Evolutionary conservation across 805 yeast genomes (phyloP), one percentile per base, ranked within the genome.

Genomic region (Teunomyces gatunensis): DNA sequence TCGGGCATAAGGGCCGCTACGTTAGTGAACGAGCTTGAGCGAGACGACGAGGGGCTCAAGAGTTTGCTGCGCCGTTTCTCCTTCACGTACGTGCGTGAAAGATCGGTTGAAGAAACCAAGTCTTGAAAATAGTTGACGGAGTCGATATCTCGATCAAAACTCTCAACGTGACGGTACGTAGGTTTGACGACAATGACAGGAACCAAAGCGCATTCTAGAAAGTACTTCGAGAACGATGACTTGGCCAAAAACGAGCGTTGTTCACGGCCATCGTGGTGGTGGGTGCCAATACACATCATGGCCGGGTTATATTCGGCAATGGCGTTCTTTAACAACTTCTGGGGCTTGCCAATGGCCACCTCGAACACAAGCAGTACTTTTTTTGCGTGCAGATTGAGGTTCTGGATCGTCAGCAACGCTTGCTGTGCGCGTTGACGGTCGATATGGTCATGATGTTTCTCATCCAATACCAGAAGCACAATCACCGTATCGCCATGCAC

Each of bases 241-340:
- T 67, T 69, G 21, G 67, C 54, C 39, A 71, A 58, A 34, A 72
- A 57, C 11, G 63, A 54, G 49, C 57, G 52, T 33, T 58, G 60
- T 44, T 49, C 37, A 13, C 37, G 32, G n/a, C 44, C 43, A n/a
- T 44, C 41, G 39, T 30, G 42, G 42, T 67, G 69, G 48, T 68
- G 73, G 7, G 74, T 68, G 2, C 78, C 78, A 20, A 73, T 69
- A 28, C 68, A 57, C 77, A 73, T 70, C 75, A 73, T 71, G n/a
- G 68, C 67, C 2, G 78, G 78, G 42, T 61, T 57, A 52, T 68
- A 73, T 52, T 72, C 77, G 21, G 63, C 65, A 18, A 73, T 69
- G 6, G 78, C 77, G 28, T 54, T 55, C 48, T 68, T 64, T 50
- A 73, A 57, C 17, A 65, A 47, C 49, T 69, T 68, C 50, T 68